Conservation (phyloP, 2,329 filamentous ascomycete genomes). For the Colletotrichum sp. region DNA sequence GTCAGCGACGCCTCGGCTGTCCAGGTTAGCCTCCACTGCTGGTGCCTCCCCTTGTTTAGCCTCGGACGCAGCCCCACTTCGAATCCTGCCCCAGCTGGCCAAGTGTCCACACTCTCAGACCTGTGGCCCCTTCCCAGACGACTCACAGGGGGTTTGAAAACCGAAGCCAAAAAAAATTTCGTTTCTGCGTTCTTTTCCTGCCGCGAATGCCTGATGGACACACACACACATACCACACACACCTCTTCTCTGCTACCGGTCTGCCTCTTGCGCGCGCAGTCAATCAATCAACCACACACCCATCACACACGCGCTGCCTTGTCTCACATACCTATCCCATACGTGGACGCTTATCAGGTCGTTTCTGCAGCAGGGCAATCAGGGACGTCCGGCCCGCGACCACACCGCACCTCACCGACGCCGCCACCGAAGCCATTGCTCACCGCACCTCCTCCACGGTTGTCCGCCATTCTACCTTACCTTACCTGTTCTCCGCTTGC, state of each 20-base stretch:
- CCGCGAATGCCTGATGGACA: conserved; percentile 1
- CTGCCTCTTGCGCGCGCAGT: neutral
- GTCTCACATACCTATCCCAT: neutral
- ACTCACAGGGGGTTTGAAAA: neutral
- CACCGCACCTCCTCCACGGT: neutral
- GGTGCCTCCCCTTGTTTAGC: conserved; percentile 1
- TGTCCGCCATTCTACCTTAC: neutral
- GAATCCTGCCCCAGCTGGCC: neutral
- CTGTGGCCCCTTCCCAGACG: neutral
- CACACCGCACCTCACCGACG: neutral
- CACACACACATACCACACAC: neutral
- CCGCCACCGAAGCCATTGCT: neutral
- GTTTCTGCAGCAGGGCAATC: neutral
- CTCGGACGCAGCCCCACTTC: neutral
- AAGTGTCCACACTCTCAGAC: neutral
- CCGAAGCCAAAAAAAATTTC: neutral
- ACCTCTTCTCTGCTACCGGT: neutral
- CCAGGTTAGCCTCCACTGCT: neutral
- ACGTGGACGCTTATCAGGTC: neutral
- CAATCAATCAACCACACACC: neutral
- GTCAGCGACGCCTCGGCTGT: neutral
- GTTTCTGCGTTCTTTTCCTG: conserved; percentile 7
- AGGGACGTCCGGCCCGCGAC: neutral
- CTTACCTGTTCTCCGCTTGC: neutral
- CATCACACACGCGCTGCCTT: neutral